phyloP scores from a whole-genome alignment of 805 yeast species.

The Saccharomyces eubayanus region DNA sequence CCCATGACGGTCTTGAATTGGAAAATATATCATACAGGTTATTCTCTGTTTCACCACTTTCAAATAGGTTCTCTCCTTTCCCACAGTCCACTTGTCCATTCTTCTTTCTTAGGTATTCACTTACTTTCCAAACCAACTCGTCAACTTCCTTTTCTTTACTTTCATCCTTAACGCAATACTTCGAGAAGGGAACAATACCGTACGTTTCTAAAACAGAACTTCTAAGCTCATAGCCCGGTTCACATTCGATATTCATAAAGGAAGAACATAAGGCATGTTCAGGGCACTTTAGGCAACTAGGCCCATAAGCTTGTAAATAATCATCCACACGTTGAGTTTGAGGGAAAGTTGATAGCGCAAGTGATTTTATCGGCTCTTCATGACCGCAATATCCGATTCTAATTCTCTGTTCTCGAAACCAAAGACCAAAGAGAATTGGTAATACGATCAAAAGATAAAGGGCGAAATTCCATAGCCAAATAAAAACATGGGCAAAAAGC shows the following conservation, averaged over 20 bases:
- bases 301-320: slow-evolving; percentile 40
- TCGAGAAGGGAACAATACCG: slow-evolving; percentile 52
- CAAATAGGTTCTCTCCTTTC: slow-evolving; percentile 33
- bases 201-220: slow-evolving; percentile 25
- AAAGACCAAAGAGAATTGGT: slow-evolving; percentile 36
- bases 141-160: slow-evolving; percentile 55
- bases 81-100: slow-evolving; percentile 58
- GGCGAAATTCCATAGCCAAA: neutral
- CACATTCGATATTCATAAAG: slow-evolving; percentile 52
- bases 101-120: slow-evolving; percentile 50
- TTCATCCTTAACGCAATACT: slow-evolving; percentile 63
- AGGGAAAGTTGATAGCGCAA: slow-evolving; percentile 28
- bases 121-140: slow-evolving; percentile 53
- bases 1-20: slow-evolving; percentile 23
- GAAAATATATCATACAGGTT: slow-evolving; percentile 43
- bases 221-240: slow-evolving; percentile 49
- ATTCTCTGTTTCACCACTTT: slow-evolving; percentile 40
- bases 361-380: slow-evolving; percentile 31
- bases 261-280: slow-evolving; percentile 64
- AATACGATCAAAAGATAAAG: slow-evolving; percentile 32
- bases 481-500: neutral
- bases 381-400: slow-evolving; percentile 67
- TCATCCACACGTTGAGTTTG: slow-evolving; percentile 37
- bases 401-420: slow-evolving; percentile 56
- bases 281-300: slow-evolving; percentile 71